Conservation (phyloP, 1,139 yeast genomes). For the Martiniozyma asiatica region DNA sequence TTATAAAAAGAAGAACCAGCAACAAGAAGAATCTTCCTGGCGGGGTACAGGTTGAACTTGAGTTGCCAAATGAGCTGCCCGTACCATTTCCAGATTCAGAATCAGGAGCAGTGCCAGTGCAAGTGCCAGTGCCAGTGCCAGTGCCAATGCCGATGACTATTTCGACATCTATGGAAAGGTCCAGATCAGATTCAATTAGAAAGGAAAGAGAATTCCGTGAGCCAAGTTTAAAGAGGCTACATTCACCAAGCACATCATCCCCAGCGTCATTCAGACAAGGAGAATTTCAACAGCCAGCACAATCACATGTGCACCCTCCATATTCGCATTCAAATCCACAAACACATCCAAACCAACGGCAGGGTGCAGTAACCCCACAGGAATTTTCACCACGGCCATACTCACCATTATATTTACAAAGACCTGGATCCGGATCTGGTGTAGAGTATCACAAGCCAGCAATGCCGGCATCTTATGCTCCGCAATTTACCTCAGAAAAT, state of each 20-base stretch:
- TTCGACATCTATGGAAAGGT: not conserved
- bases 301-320: not conserved
- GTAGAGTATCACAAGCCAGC: no score
- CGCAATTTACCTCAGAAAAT: conserved; percentile 8
- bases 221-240: not conserved
- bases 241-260: conserved; percentile 1
- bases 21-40: conserved; percentile 1
- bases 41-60: not conserved
- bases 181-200: no score
- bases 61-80: no score
- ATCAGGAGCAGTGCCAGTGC: no score
- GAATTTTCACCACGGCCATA: not conserved
- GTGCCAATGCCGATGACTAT: not conserved
- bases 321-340: not conserved
- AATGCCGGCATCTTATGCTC: not conserved
- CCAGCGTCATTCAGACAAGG: conserved; percentile 1
- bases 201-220: no score
- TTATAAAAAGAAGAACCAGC: conserved; percentile 54
- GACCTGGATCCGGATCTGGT: not conserved
- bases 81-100: no score
- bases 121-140: no score
- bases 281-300: conserved; percentile 1
- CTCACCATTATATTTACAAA: not conserved
- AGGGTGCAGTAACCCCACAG: conserved; percentile 1
- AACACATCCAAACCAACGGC: not conserved